Evolutionary conservation across 768 basidiomycete species (phyloP).

Genomic region (Russula vinacea): DNA sequence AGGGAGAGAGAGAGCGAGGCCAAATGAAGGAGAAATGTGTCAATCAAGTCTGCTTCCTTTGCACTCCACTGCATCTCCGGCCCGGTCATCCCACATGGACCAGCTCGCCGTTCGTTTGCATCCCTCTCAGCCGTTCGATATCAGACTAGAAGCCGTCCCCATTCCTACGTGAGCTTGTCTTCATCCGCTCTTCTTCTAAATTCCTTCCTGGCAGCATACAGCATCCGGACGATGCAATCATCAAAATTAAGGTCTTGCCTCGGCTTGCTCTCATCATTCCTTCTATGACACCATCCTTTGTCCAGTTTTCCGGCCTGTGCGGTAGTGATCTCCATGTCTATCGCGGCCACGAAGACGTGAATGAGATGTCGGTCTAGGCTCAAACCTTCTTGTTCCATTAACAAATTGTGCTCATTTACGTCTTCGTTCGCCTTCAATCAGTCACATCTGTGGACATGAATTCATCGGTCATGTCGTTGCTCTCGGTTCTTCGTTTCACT

Average conservation of each 20-base stretch:
- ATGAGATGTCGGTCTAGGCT: slow-evolving; percentile 47
- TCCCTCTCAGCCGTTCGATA: slow-evolving; percentile 55
- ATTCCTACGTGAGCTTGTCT: slow-evolving; percentile 49
- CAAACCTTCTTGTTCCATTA: slow-evolving; percentile 3
- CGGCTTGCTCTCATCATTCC: background rate
- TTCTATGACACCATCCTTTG: slow-evolving; percentile 1
- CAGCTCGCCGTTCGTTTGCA: slow-evolving; percentile 45
- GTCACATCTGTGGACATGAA: slow-evolving; percentile 71
- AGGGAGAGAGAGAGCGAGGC: slow-evolving; percentile 4
- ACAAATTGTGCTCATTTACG: slow-evolving; percentile 13
- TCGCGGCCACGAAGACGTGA: slow-evolving; percentile 55
- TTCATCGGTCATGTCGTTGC: slow-evolving; percentile 70
- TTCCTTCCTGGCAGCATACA: slow-evolving; percentile 49
- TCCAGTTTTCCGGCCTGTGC: slow-evolving; percentile 62
- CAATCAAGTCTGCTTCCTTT: background rate
- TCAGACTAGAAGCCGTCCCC: slow-evolving; percentile 61
- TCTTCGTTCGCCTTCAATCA: slow-evolving; percentile 33
- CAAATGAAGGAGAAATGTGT: slow-evolving; percentile 12
- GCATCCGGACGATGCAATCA: slow-evolving; percentile 73
- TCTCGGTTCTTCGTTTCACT: slow-evolving; percentile 57
- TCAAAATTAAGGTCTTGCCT: slow-evolving; percentile 60
- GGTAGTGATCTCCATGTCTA: slow-evolving; percentile 77
- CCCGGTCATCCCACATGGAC: slow-evolving; percentile 38
- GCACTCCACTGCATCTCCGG: slow-evolving; percentile 12
- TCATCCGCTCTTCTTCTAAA: background rate